Conservation (phyloP, 495 filamentous ascomycete genomes). For the Neurospora sp. region DNA sequence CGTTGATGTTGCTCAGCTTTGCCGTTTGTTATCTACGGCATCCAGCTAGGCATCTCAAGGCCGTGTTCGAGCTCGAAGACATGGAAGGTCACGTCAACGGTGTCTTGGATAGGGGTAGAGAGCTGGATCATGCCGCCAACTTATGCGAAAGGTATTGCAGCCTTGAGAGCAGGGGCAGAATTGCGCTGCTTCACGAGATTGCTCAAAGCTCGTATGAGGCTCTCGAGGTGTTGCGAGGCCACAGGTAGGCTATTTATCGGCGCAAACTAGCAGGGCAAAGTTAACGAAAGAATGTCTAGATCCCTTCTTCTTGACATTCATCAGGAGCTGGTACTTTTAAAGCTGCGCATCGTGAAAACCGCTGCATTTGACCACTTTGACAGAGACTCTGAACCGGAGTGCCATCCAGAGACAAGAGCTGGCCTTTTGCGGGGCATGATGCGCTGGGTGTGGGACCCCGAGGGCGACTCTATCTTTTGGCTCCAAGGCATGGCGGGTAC, state of each 20-base stretch:
- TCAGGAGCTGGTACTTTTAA: background rate
- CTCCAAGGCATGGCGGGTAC: slow-evolving; percentile 38
- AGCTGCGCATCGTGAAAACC: slow-evolving; percentile 9
- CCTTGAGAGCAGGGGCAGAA: background rate
- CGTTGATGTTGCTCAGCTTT: background rate
- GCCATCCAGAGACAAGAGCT: slow-evolving; percentile 18
- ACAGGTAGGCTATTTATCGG: background rate
- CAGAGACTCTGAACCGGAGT: slow-evolving; percentile 20
- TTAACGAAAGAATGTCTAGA: background rate
- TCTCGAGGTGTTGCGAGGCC: background rate
- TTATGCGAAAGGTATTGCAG: background rate
- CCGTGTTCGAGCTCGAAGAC: background rate
- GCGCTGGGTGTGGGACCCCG: slow-evolving; percentile 6
- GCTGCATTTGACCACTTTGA: slow-evolving; percentile 21
- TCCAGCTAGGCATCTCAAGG: background rate
- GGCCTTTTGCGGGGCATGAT: slow-evolving; percentile 15
- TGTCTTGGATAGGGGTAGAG: background rate
- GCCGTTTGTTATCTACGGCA: background rate
- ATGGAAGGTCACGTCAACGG: background rate
- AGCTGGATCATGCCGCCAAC: background rate
- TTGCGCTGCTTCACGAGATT: background rate
- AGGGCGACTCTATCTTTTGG: slow-evolving; percentile 29
- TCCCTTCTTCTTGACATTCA: background rate
- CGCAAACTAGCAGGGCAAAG: background rate
- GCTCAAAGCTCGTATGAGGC: background rate